Evolutionary conservation across 139 green algal genomes (phyloP).

Genomic region (Tetraselmis striata): DNA sequence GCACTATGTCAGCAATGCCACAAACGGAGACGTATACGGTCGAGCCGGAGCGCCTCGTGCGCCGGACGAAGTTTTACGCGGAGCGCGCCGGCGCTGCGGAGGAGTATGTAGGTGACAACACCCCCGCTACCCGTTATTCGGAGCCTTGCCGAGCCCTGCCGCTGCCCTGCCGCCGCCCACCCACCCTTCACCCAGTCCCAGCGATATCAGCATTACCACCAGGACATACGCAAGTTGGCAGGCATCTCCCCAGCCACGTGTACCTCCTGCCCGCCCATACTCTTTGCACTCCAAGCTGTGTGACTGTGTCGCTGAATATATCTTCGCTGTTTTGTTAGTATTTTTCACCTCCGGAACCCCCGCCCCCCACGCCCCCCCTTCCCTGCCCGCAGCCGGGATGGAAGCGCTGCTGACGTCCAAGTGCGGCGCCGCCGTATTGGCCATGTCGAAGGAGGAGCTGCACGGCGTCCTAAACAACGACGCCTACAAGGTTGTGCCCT

Average conservation of each 20-base stretch:
- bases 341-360: neutral
- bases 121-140: neutral
- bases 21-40: neutral
- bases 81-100: neutral
- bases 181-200: neutral
- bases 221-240: neutral
- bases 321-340: too few species aligned
- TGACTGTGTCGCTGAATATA: too few species aligned
- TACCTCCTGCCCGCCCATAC: too few species aligned
- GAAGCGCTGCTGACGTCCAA: conserved; percentile 1
- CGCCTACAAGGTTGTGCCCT: conserved; percentile 35
- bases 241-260: neutral
- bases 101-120: neutral
- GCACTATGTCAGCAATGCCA: too few species aligned
- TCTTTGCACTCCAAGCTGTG: too few species aligned
- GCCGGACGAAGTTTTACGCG: conserved; percentile 12
- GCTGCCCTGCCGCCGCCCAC: neutral
- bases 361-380: neutral
- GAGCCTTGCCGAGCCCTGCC: neutral
- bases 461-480: conserved; percentile 23
- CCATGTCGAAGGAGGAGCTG: conserved; percentile 8
- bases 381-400: conserved; percentile 2
- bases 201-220: neutral
- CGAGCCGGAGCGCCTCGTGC: neutral
- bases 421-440: conserved; percentile 3